A percentile compares a stretch with the other conserved stretches of the same genome.
phyloP scores from a whole-genome alignment of 2,329 filamentous ascomycete species.

The Sporothrix luriei region DNA sequence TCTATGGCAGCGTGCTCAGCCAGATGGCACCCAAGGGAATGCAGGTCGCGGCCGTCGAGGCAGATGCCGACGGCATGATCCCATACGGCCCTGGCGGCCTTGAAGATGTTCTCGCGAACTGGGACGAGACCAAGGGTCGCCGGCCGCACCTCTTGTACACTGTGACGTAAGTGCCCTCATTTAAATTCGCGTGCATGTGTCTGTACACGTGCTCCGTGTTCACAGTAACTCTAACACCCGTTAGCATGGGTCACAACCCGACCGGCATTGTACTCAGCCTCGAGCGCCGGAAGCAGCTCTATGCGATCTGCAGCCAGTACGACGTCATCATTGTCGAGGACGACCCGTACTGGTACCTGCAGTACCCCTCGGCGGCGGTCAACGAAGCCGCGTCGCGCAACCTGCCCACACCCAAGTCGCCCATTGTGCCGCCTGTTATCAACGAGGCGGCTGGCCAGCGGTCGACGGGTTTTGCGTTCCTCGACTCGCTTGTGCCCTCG shows the following conservation, averaged over 20 bases:
- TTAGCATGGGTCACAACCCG: constrained; percentile 77
- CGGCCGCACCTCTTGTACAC: constrained; percentile 86
- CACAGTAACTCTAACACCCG: constrained; percentile 2
- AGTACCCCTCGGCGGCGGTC: constrained; percentile 72
- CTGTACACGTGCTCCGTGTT: background rate
- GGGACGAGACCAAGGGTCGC: constrained; percentile 74
- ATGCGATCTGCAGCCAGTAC: constrained; percentile 77
- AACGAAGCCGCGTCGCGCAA: constrained; percentile 55
- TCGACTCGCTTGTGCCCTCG: constrained; percentile 81
- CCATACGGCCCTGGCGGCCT: constrained; percentile 72
- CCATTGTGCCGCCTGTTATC: constrained; percentile 35
- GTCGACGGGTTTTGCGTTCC: constrained; percentile 69
- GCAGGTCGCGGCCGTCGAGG: constrained; percentile 71
- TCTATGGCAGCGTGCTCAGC: constrained; percentile 76
- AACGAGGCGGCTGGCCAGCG: constrained; percentile 41
- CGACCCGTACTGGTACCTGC: constrained; percentile 94
- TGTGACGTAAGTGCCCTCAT: constrained; percentile 67
- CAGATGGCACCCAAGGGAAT: constrained; percentile 68
- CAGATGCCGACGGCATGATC: constrained; percentile 81
- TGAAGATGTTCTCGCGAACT: constrained; percentile 76
- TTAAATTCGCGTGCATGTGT: background rate
- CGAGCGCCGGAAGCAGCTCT: constrained; percentile 74
- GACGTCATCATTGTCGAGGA: constrained; percentile 92
- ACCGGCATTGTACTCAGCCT: constrained; percentile 75
- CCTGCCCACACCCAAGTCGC: constrained; percentile 41